A percentile compares a stretch with the other conserved stretches of the same genome.
These are phyloP conservation scores for Cunninghamia lanceolata DNA, from an alignment of 75 land plant genomes.

Conservation along the genomic window DNA sequence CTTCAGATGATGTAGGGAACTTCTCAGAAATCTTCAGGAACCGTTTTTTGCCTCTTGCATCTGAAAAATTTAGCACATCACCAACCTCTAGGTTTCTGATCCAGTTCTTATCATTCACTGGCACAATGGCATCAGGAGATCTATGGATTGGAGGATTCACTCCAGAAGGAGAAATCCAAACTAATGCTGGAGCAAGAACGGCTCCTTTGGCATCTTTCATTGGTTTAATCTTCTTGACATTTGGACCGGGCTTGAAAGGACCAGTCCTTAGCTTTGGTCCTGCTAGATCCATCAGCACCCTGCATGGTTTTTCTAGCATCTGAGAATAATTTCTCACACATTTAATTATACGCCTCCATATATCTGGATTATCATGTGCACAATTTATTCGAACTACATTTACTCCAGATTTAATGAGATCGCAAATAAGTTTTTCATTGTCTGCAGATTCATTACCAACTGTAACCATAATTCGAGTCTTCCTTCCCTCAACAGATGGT, in stretches of 20 bases:
- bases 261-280: slow-evolving; percentile 67
- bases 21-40: slow-evolving; percentile 30
- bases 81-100: slow-evolving; percentile 32
- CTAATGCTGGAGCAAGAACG: slow-evolving; percentile 36
- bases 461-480: slow-evolving; percentile 50
- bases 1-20: slow-evolving; percentile 17
- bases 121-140: slow-evolving; percentile 33
- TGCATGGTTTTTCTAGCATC: slow-evolving; percentile 54
- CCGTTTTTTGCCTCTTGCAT: slow-evolving; percentile 42
- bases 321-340: slow-evolving; percentile 44
- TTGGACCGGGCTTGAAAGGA: slow-evolving; percentile 35
- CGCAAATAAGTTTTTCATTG: slow-evolving; percentile 27
- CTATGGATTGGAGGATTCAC: slow-evolving; percentile 26
- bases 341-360: slow-evolving; percentile 49
- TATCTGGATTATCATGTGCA: slow-evolving; percentile 52
- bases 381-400: slow-evolving; percentile 55
- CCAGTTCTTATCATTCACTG: slow-evolving; percentile 29
- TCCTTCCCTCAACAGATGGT: slow-evolving; percentile 15
- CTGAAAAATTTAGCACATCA: slow-evolving; percentile 35
- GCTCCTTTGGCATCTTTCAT: slow-evolving; percentile 31
- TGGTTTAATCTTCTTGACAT: slow-evolving; percentile 45
- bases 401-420: slow-evolving; percentile 44
- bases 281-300: slow-evolving; percentile 62
- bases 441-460: slow-evolving; percentile 43
- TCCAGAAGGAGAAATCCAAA: slow-evolving; percentile 40